Base-by-base conservation (phyloP, 257 asterid genomes). In the Nicotiana obtusifolia region DNA sequence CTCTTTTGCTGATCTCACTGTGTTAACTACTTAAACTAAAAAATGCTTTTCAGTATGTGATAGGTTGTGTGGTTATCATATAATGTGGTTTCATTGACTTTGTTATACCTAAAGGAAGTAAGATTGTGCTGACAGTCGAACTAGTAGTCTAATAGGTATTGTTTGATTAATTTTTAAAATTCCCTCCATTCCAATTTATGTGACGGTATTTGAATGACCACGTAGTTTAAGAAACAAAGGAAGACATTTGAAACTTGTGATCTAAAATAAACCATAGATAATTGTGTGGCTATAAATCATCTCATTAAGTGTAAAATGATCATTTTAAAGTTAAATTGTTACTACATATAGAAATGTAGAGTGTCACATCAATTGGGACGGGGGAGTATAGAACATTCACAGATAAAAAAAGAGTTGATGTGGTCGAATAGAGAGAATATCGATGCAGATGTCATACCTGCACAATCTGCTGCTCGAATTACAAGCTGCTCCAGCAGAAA, bases 381-480 rank as follows among this genome's bases (percentile, higher is more conserved):
- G 41, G 5, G 41, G 41, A 35, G 41, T 5, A 54, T 54, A 54
- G n/a, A 15, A 19, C 61, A 54, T 16, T 8, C 61, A 54, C 7
- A 54, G 61, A 54, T 47, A 8, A 54, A 17, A 54, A 54, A 54
- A 37, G 20, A n/a, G n/a, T n/a, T 10, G 33, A 44, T 22, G 35
- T 71, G 60, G 53, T 68, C n/a, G 30, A 71, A 71, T 71, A 61
- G 37, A 44, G 64, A 28, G 47, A 49, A 53, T 10, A 64, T 26
- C 11, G 31, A 44, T 24, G 60, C 60, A 65, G 81, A 31, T 28
- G 61, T 41, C 79, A 61, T 90, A 94, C 98, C 99, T 59, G 98
- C 97, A 87, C 97, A 91, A 76, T 92, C 91, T 77, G 98, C 99
- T 26, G 99, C 99, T 89, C 94, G 87, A n/a, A 92, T 90, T 13